These are phyloP conservation scores for Cladosporium sp. DNA, from an alignment of 2,329 filamentous ascomycete genomes.

Conservation along the genomic window DNA sequence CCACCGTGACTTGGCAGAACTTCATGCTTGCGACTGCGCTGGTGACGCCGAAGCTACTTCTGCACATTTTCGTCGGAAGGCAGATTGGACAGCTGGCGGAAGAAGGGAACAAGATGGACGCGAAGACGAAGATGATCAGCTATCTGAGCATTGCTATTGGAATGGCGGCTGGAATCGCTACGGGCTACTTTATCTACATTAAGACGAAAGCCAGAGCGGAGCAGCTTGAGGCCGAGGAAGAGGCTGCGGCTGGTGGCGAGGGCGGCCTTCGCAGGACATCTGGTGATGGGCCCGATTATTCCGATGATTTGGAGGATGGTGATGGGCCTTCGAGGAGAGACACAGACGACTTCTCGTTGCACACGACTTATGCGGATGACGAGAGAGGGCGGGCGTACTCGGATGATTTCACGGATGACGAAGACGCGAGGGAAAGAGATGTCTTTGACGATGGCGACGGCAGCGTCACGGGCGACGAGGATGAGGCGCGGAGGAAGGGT, in stretches of 20 bases:
- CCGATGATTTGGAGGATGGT: slow-evolving; percentile 42
- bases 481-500: slow-evolving; percentile 23
- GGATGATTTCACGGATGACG: slow-evolving; percentile 41
- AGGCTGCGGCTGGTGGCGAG: slow-evolving; percentile 28
- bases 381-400: slow-evolving; percentile 34
- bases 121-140: slow-evolving; percentile 73
- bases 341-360: slow-evolving; percentile 45
- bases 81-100: slow-evolving; percentile 80
- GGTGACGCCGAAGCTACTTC: slow-evolving; percentile 78
- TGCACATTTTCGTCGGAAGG: slow-evolving; percentile 89
- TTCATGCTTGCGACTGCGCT: slow-evolving; percentile 81
- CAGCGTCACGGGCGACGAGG: slow-evolving; percentile 29
- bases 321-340: slow-evolving; percentile 45
- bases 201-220: slow-evolving; percentile 49
- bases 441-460: slow-evolving; percentile 44
- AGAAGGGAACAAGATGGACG: slow-evolving; percentile 75
- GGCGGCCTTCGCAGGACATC: slow-evolving; percentile 24
- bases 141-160: slow-evolving; percentile 76
- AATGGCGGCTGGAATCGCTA: slow-evolving; percentile 64
- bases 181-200: slow-evolving; percentile 82
- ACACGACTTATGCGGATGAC: slow-evolving; percentile 52
- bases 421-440: slow-evolving; percentile 40
- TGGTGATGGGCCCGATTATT: slow-evolving; percentile 34
- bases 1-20: slow-evolving; percentile 70
- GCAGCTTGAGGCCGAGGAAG: slow-evolving; percentile 45